A percentile compares a stretch with the other conserved stretches of the same genome.
Conservation (phyloP, 768 basidiomycete genomes). For the Pleurotus eryngii region DNA sequence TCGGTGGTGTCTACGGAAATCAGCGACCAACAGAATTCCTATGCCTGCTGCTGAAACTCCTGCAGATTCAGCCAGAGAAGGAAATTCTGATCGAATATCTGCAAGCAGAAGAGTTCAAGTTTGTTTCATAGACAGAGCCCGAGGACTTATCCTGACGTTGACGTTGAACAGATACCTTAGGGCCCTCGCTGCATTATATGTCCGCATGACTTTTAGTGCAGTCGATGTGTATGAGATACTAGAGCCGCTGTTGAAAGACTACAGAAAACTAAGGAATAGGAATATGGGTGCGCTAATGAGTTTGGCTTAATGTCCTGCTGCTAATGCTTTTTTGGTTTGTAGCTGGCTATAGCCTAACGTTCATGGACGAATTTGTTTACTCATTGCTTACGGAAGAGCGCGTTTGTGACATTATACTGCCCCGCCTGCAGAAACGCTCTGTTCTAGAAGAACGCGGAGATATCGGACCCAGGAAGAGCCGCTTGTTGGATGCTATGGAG, state of each 20-base stretch:
- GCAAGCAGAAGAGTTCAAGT: slow-evolving; percentile 98
- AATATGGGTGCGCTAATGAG: slow-evolving; percentile 60
- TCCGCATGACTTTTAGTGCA: slow-evolving; percentile 90
- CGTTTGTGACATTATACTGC: slow-evolving; percentile 95
- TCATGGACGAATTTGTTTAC: slow-evolving; percentile 92
- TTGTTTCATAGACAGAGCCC: slow-evolving; percentile 23
- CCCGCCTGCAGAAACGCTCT: slow-evolving; percentile 80
- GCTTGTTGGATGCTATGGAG: slow-evolving; percentile 86
- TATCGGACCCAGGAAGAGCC: slow-evolving; percentile 79
- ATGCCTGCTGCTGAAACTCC: slow-evolving; percentile 86
- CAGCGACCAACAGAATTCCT: slow-evolving; percentile 93
- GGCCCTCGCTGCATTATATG: slow-evolving; percentile 89
- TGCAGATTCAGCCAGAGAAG: slow-evolving; percentile 97
- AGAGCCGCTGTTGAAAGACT: slow-evolving; percentile 94
- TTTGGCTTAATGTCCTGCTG: not conserved
- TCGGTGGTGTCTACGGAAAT: slow-evolving; percentile 96
- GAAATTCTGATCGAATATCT: slow-evolving; percentile 96
- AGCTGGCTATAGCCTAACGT: slow-evolving; percentile 86
- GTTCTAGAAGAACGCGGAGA: slow-evolving; percentile 92
- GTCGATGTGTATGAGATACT: slow-evolving; percentile 90
- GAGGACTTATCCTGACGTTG: slow-evolving; percentile 1
- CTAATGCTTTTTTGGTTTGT: slow-evolving; percentile 4
- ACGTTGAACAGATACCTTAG: slow-evolving; percentile 72
- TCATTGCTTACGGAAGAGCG: slow-evolving; percentile 82
- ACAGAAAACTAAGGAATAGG: slow-evolving; percentile 79